Evolutionary conservation across 2,329 filamentous ascomycete species (phyloP).

Genomic region (Colletotrichum viniferum): DNA sequence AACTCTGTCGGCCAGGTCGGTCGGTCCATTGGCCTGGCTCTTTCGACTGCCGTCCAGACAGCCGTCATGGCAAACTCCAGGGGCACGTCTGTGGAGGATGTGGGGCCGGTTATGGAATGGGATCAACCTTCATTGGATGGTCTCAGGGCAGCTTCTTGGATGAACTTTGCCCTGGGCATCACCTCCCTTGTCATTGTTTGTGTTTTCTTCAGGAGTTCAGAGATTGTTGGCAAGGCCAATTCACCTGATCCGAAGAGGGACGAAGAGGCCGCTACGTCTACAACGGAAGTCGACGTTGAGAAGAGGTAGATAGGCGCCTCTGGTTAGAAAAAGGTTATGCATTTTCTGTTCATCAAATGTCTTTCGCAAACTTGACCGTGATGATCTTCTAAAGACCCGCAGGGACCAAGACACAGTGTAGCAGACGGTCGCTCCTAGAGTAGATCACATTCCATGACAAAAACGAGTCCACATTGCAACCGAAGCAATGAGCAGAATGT

Average conservation of each 20-base stretch:
- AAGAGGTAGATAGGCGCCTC: background rate
- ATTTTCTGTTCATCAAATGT: background rate
- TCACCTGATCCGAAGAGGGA: conserved; percentile 2
- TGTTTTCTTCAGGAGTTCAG: conserved; percentile 54
- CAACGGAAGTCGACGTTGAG: background rate
- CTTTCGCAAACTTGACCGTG: background rate
- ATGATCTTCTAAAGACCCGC: background rate
- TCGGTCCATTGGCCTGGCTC: conserved; percentile 67
- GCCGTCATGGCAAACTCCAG: conserved; percentile 59
- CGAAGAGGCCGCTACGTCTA: conserved; percentile 20
- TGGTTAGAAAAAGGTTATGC: background rate
- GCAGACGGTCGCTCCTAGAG: background rate
- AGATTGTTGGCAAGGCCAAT: conserved; percentile 52
- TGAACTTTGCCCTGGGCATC: conserved; percentile 54
- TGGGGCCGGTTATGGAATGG: conserved; percentile 44
- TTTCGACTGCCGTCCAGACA: conserved; percentile 69
- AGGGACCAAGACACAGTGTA: background rate
- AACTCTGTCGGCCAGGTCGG: conserved; percentile 71
- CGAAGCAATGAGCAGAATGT: background rate
- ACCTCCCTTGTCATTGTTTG: conserved; percentile 47
- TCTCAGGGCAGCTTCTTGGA: conserved; percentile 55
- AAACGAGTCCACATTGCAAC: background rate
- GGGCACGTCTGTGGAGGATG: conserved; percentile 46
- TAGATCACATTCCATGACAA: background rate
- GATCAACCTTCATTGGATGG: conserved; percentile 52